phyloP scores from a whole-genome alignment of 2,329 filamentous ascomycete species.

The Aaosphaeria arxii region DNA sequence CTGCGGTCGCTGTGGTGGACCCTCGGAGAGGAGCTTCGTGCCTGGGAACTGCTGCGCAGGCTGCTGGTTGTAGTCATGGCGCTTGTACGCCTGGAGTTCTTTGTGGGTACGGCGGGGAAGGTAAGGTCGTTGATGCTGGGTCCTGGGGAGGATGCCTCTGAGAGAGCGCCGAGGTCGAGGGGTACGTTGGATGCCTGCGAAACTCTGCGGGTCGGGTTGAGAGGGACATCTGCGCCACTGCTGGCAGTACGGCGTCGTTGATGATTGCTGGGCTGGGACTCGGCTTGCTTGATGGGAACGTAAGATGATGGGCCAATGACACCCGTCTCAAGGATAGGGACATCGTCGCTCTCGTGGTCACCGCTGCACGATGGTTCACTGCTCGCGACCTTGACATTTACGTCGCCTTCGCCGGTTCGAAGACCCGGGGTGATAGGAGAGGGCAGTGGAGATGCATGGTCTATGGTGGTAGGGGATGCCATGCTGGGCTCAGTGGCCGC shows the following conservation, averaged over 20 bases:
- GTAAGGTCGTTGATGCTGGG: constrained; percentile 20
- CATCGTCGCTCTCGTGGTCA: constrained; percentile 27
- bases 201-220: constrained; percentile 14
- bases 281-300: constrained; percentile 14
- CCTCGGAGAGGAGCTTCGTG: constrained; percentile 15
- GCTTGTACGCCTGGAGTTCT: constrained; percentile 14
- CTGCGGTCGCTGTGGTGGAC: constrained; percentile 9
- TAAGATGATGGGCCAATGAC: constrained; percentile 19
- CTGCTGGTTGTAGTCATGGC: not conserved
- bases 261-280: constrained; percentile 9
- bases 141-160: constrained; percentile 19
- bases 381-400: constrained; percentile 34
- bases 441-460: constrained; percentile 29
- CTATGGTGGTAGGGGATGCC: constrained; percentile 28
- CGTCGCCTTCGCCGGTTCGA: constrained; percentile 21
- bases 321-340: constrained; percentile 18
- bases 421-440: constrained; percentile 35
- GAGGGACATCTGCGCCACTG: constrained; percentile 24
- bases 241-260: constrained; percentile 34
- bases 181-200: constrained; percentile 1
- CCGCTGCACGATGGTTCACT: constrained; percentile 30
- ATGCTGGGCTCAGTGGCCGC: constrained; percentile 19
- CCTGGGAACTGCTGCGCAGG: constrained; percentile 6
- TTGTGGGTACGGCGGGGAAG: constrained; percentile 13
- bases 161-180: constrained; percentile 17